Percentiles rank a stretch among this genome's conserved stretches.
Conservation (phyloP, 2,329 filamentous ascomycete genomes). For the Alternaria tenuissima region DNA sequence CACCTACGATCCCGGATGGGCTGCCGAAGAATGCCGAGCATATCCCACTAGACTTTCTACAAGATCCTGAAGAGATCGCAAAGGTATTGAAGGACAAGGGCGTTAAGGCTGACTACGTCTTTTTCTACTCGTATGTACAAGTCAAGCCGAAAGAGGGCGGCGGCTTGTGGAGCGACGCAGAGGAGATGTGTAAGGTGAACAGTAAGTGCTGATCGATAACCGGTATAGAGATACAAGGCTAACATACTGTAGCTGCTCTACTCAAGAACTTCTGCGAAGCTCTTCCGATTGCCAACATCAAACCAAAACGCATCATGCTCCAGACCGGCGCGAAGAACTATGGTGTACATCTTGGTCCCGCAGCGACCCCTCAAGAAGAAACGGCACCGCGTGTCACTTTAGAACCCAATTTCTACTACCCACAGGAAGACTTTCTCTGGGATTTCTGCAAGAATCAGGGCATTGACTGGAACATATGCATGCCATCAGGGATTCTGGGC, state of each 20-base stretch:
- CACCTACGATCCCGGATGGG: slow-evolving; percentile 52
- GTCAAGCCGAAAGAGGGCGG: slow-evolving; percentile 56
- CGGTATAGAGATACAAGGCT: neutral
- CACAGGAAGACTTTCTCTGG: slow-evolving; percentile 60
- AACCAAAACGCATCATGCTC: slow-evolving; percentile 58
- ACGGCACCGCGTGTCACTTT: slow-evolving; percentile 54
- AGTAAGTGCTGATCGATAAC: slow-evolving; percentile 17
- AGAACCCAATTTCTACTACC: slow-evolving; percentile 64
- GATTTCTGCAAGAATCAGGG: slow-evolving; percentile 52
- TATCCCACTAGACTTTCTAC: slow-evolving; percentile 54
- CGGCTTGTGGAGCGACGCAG: slow-evolving; percentile 59
- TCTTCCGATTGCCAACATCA: slow-evolving; percentile 53
- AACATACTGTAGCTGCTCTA: slow-evolving; percentile 40
- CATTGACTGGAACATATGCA: slow-evolving; percentile 57
- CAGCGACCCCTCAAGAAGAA: slow-evolving; percentile 56
- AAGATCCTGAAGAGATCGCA: slow-evolving; percentile 49
- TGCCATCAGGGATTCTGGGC: slow-evolving; percentile 60
- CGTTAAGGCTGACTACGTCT: slow-evolving; percentile 56
- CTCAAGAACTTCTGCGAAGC: slow-evolving; percentile 60
- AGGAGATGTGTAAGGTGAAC: slow-evolving; percentile 61
- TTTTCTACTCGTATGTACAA: slow-evolving; percentile 66
- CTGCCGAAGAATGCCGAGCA: slow-evolving; percentile 53
- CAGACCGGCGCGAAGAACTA: slow-evolving; percentile 65
- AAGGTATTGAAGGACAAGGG: slow-evolving; percentile 42
- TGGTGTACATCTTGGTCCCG: slow-evolving; percentile 58